Evolutionary conservation across 768 basidiomycete genomes (phyloP).

Genomic region (Boletus edulis): DNA sequence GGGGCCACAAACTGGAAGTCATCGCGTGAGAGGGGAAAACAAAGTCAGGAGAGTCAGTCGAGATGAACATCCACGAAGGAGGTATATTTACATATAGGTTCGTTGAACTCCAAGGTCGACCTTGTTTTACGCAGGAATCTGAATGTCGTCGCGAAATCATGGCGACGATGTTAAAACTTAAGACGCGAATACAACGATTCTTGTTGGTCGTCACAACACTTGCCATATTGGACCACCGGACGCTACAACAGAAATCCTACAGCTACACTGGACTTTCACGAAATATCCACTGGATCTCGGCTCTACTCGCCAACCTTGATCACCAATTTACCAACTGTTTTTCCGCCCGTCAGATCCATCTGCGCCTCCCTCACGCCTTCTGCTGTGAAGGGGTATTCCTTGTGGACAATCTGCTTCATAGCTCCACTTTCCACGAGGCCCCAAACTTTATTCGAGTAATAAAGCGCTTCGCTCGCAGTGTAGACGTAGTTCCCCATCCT

Average conservation of each 20-base stretch:
- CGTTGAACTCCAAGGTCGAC: constrained; percentile 14
- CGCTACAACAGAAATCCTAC: no score
- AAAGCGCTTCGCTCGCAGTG: constrained; percentile 68
- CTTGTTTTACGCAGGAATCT: constrained; percentile 21
- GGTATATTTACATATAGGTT: constrained; percentile 23
- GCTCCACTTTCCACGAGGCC: constrained; percentile 53
- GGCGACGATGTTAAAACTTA: constrained; percentile 13
- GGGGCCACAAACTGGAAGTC: constrained; percentile 25
- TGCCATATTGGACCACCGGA: constrained; percentile 3
- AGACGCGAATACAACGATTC: constrained; percentile 20
- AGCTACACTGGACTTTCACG: neutral
- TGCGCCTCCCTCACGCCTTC: constrained; percentile 81
- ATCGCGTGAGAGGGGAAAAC: constrained; percentile 13
- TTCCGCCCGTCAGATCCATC: constrained; percentile 69
- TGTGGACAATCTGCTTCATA: constrained; percentile 65
- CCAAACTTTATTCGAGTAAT: constrained; percentile 69
- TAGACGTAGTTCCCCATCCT: constrained; percentile 72
- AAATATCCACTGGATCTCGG: neutral
- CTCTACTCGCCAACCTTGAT: constrained; percentile 53
- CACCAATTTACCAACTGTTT: constrained; percentile 83
- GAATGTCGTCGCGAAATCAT: constrained; percentile 20
- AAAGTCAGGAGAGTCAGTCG: constrained; percentile 1
- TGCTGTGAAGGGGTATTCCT: constrained; percentile 81
- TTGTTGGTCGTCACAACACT: constrained; percentile 23
- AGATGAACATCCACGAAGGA: neutral